phyloP scores from a whole-genome alignment of 2,329 filamentous ascomycete species.

The Cryphonectria parasitica region DNA sequence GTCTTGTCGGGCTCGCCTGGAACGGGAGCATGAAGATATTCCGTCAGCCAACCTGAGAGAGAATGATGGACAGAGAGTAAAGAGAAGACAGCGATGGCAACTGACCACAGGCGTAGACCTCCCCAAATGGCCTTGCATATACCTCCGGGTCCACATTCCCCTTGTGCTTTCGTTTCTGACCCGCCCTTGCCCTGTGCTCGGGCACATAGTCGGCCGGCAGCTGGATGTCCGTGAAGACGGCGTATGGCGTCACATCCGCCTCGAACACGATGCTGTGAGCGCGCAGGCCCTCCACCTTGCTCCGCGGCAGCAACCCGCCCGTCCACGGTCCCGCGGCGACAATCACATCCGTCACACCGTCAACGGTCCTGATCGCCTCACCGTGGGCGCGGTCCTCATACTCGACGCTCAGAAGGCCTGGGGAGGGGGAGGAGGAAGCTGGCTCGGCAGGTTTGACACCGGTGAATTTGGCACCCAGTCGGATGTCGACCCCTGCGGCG shows the following conservation, averaged over 20 bases:
- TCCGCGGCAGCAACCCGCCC: slow-evolving; percentile 57
- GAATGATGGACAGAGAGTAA: not conserved
- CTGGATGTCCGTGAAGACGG: slow-evolving; percentile 84
- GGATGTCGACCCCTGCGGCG: slow-evolving; percentile 69
- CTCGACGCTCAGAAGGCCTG: slow-evolving; percentile 62
- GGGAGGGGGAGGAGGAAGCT: slow-evolving; percentile 36
- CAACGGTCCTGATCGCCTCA: slow-evolving; percentile 41
- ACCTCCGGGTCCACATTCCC: slow-evolving; percentile 84
- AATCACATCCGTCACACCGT: slow-evolving; percentile 56
- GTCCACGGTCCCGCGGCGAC: slow-evolving; percentile 56
- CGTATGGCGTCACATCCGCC: slow-evolving; percentile 70
- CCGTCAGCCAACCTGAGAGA: slow-evolving; percentile 12
- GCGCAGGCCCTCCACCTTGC: slow-evolving; percentile 61
- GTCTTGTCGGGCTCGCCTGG: slow-evolving; percentile 75
- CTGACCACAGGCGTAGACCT: slow-evolving; percentile 88
- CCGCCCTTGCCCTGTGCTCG: slow-evolving; percentile 50
- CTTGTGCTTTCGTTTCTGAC: slow-evolving; percentile 57
- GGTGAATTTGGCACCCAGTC: slow-evolving; percentile 68
- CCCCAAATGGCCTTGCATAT: slow-evolving; percentile 84
- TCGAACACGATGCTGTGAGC: slow-evolving; percentile 70
- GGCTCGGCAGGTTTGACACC: slow-evolving; percentile 50
- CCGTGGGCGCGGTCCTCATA: slow-evolving; percentile 55
- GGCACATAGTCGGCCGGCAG: slow-evolving; percentile 68
- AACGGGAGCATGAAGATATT: not conserved
- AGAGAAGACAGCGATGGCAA: slow-evolving; percentile 10